These are phyloP conservation scores for Euphorbia lathyris DNA, from an alignment of 345 rosid genomes.

Conservation along the genomic window DNA sequence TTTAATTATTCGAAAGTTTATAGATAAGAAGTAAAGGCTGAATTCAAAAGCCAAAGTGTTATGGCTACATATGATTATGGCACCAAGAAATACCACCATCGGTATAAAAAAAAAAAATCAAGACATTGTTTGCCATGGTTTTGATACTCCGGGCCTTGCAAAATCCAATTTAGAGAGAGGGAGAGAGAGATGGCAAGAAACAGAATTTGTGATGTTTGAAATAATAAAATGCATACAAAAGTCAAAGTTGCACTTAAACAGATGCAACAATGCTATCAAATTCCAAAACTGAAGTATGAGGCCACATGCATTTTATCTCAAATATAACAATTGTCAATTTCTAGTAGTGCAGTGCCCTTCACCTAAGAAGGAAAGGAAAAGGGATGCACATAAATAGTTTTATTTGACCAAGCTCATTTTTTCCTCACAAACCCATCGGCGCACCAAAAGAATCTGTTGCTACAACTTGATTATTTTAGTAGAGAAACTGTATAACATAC, in stretches of 20 bases:
- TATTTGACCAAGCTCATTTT: not conserved
- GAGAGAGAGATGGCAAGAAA: not conserved
- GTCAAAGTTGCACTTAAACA: not conserved
- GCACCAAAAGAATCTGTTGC: no score
- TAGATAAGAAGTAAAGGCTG: not conserved
- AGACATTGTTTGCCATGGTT: no score
- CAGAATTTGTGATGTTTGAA: not conserved
- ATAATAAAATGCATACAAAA: not conserved
- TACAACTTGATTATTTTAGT: not conserved
- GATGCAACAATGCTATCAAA: not conserved
- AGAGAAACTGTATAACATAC: constrained; percentile 30
- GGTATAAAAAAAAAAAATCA: no score
- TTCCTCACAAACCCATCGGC: not conserved
- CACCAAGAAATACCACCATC: not conserved
- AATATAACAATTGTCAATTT: not conserved
- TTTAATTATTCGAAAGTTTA: not conserved
- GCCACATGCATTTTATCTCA: not conserved
- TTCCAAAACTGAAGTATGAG: not conserved
- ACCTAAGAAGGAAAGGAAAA: not conserved
- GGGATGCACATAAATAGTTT: not conserved
- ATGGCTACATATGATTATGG: not conserved
- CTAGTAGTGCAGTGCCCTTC: not conserved
- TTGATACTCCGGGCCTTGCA: no score
- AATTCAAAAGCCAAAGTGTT: not conserved
- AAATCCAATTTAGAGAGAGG: no score